Evolutionary conservation across 2,329 filamentous ascomycete species (phyloP).

Genomic region (Trichophyton schoenleinii): DNA sequence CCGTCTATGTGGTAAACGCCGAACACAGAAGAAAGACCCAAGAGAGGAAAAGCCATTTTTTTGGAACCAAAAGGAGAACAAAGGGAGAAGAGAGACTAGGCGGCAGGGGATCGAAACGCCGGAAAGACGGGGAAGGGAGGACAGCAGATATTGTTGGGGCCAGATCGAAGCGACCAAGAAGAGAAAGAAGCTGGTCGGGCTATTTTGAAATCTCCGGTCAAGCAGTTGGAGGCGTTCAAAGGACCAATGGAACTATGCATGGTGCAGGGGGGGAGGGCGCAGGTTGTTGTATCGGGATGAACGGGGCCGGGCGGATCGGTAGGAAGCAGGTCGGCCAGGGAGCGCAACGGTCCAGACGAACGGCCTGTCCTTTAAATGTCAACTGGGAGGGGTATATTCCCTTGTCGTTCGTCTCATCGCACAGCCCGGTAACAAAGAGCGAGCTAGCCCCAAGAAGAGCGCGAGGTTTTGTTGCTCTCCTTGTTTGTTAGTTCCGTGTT

Average conservation of each 20-base stretch:
- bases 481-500: not conserved
- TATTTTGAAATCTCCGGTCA: not conserved
- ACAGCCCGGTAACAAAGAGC: not conserved
- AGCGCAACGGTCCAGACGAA: not conserved
- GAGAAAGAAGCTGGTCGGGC: no score
- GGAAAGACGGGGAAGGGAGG: not conserved
- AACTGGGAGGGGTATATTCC: not conserved
- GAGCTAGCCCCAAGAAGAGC: not conserved
- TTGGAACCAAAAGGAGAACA: not conserved
- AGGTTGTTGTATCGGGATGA: not conserved
- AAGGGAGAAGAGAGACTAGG: not conserved
- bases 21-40: not conserved
- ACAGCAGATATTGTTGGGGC: not conserved
- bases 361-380: not conserved
- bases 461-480: not conserved
- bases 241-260: not conserved
- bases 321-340: not conserved
- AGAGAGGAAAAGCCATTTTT: constrained; percentile 3
- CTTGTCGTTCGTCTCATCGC: not conserved
- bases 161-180: not conserved
- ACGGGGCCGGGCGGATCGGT: not conserved
- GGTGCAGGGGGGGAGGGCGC: not conserved
- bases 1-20: constrained; percentile 2
- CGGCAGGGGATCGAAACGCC: not conserved
- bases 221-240: not conserved